Conservation (phyloP, 1,284 basidiomycete genomes). For the Fereydounia khargensis region DNA sequence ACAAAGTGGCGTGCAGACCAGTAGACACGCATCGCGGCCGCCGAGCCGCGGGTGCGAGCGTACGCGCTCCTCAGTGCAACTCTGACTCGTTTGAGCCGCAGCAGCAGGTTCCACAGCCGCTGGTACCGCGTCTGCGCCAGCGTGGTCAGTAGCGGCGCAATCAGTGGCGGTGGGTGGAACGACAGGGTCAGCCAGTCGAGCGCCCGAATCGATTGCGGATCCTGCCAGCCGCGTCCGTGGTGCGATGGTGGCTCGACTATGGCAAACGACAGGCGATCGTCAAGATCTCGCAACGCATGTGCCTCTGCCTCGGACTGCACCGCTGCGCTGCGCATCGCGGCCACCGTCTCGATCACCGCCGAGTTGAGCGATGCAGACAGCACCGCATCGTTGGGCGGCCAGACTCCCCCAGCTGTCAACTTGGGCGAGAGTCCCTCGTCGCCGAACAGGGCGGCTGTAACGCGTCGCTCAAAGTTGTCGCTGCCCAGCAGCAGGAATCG, state of each 20-base stretch:
- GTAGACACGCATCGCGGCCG: neutral
- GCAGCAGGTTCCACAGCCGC: conserved; percentile 36
- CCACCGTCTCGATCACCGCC: conserved; percentile 38
- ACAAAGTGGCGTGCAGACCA: conserved; percentile 6
- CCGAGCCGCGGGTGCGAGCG: neutral
- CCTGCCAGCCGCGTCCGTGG: conserved; percentile 22
- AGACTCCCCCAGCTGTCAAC: conserved; percentile 18
- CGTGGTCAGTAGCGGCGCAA: conserved; percentile 36
- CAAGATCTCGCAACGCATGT: conserved; percentile 35
- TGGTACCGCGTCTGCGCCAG: conserved; percentile 32
- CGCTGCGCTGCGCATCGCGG: conserved; percentile 14
- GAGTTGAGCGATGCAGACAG: conserved; percentile 34
- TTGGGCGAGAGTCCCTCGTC: conserved; percentile 21
- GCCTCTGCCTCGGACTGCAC: conserved; percentile 2
- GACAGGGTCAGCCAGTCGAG: conserved; percentile 44
- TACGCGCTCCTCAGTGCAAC: conserved; percentile 23
- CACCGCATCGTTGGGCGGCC: conserved; percentile 33
- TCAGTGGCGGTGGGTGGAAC: conserved; percentile 40
- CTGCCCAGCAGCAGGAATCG: conserved; percentile 38
- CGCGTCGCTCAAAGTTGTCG: conserved; percentile 18
- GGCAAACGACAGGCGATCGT: conserved; percentile 41
- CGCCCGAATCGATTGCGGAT: conserved; percentile 31
- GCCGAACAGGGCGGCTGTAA: conserved; percentile 32
- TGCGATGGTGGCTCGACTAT: conserved; percentile 21
- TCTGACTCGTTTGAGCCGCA: conserved; percentile 34